Percentiles rank a stretch among this genome's conserved stretches.
phyloP scores from a whole-genome alignment of 2,329 filamentous ascomycete genomes.

The Alternaria gaisen region DNA sequence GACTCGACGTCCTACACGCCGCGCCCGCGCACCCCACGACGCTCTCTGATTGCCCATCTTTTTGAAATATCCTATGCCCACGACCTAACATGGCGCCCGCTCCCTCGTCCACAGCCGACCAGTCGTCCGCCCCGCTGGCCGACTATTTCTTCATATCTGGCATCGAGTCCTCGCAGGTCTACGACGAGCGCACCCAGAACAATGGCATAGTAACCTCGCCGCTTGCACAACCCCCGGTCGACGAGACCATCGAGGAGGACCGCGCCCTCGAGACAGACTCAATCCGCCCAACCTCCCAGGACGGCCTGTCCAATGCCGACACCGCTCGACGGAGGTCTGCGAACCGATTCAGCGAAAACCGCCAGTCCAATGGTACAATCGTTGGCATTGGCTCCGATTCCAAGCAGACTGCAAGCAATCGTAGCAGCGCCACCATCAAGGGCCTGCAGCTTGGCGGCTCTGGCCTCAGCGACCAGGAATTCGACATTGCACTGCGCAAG shows the following conservation, averaged over 20 bases:
- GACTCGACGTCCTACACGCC: constrained; percentile 36
- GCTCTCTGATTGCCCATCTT: constrained; percentile 33
- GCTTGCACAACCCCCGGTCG: constrained; percentile 49
- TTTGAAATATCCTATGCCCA: constrained; percentile 43
- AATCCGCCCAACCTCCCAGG: constrained; percentile 54
- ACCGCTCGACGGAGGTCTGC: constrained; percentile 47
- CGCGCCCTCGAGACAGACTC: constrained; percentile 63
- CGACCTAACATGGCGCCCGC: constrained; percentile 50
- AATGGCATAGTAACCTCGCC: constrained; percentile 40
- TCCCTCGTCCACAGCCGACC: constrained; percentile 51
- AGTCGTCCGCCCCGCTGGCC: constrained; percentile 64
- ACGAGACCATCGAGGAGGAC: constrained; percentile 70
- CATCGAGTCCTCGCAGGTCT: constrained; percentile 62
- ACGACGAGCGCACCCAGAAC: constrained; percentile 54
- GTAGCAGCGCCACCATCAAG: constrained; percentile 71
- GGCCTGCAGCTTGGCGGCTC: constrained; percentile 53
- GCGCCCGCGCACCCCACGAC: constrained; percentile 34
- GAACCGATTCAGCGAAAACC: constrained; percentile 55
- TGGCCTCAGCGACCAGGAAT: constrained; percentile 78
- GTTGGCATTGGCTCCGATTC: constrained; percentile 55
- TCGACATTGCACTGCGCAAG: constrained; percentile 90
- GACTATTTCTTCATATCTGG: constrained; percentile 73
- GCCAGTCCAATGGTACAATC: constrained; percentile 62
- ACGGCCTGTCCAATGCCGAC: constrained; percentile 54
- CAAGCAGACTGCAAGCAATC: constrained; percentile 65